A percentile compares a stretch with the other conserved stretches of the same genome.
Evolutionary conservation across 1,284 basidiomycete species (phyloP).

Genomic region (Apiotrichum porosum): DNA sequence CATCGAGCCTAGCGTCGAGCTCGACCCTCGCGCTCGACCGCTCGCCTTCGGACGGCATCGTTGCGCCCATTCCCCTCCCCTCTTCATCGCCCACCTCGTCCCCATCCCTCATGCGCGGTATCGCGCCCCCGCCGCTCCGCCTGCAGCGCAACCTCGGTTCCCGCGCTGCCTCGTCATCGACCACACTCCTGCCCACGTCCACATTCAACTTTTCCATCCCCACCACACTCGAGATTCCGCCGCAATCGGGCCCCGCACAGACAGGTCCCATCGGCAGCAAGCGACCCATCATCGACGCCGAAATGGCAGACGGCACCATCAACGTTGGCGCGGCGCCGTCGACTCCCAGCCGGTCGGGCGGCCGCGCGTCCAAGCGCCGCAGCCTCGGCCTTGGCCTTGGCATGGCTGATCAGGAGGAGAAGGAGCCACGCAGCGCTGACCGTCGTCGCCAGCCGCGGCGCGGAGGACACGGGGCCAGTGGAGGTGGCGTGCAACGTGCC

Average conservation of each 20-base stretch:
- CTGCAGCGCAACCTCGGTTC: background rate
- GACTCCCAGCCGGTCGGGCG: constrained; percentile 6
- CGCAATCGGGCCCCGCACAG: constrained; percentile 7
- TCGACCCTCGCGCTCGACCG: constrained; percentile 9
- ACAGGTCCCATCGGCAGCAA: constrained; percentile 11
- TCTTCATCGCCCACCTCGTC: constrained; percentile 8
- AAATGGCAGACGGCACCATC: constrained; percentile 8
- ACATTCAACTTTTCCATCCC: constrained; percentile 19
- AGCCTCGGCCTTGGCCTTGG: background rate
- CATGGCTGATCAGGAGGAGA: background rate
- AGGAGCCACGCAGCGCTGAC: background rate
- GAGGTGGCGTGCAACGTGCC: too few species aligned
- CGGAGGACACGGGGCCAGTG: background rate
- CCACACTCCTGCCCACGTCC: background rate
- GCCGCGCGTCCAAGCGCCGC: constrained; percentile 12
- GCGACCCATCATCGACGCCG: constrained; percentile 17
- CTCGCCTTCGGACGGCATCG: background rate
- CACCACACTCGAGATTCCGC: background rate
- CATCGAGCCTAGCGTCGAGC: too few species aligned
- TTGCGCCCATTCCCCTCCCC: background rate
- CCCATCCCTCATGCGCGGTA: background rate
- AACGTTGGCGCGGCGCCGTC: constrained; percentile 1
- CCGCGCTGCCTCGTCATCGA: background rate
- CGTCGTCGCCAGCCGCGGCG: background rate
- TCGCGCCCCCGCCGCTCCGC: background rate